Evolutionary conservation across 768 basidiomycete genomes (phyloP).

Genomic region (Boletus coccyginus): DNA sequence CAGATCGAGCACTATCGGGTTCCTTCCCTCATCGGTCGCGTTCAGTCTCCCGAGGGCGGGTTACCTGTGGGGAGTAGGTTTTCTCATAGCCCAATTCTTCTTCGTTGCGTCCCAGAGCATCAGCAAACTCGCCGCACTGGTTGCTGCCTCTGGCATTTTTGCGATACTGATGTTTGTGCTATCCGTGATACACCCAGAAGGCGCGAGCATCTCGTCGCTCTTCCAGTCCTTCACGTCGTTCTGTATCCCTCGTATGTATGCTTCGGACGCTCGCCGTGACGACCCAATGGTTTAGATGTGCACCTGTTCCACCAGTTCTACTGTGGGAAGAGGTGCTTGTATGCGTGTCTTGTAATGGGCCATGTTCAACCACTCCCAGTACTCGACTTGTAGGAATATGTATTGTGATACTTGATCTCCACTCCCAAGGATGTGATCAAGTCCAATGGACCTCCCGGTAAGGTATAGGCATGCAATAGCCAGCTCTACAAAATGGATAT

Average conservation of each 20-base stretch:
- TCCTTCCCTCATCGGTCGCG: slow-evolving; percentile 47
- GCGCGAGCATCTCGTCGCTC: background rate
- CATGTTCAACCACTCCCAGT: background rate
- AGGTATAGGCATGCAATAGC: background rate
- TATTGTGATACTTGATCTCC: background rate
- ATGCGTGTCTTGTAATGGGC: background rate
- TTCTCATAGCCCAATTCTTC: slow-evolving; percentile 30
- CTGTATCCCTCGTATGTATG: slow-evolving; percentile 5
- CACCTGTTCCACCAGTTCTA: slow-evolving; percentile 7
- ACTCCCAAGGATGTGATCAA: background rate
- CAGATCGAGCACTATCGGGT: slow-evolving; percentile 40
- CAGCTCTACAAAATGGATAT: slow-evolving; percentile 11
- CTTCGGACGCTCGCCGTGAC: background rate
- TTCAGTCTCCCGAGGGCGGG: slow-evolving; percentile 54
- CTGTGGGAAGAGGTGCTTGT: slow-evolving; percentile 17
- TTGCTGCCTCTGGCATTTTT: slow-evolving; percentile 6
- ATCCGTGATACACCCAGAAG: slow-evolving; percentile 14
- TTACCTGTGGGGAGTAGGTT: slow-evolving; percentile 45
- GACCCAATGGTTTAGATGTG: slow-evolving; percentile 15
- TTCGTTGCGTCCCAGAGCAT: slow-evolving; percentile 11
- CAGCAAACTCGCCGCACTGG: slow-evolving; percentile 10
- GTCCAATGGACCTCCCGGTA: background rate
- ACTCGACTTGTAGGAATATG: background rate
- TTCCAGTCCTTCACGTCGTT: slow-evolving; percentile 3
- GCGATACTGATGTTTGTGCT: slow-evolving; percentile 10